Base-by-base conservation (phyloP, 768 basidiomycete species). In the Collybia sordida region DNA sequence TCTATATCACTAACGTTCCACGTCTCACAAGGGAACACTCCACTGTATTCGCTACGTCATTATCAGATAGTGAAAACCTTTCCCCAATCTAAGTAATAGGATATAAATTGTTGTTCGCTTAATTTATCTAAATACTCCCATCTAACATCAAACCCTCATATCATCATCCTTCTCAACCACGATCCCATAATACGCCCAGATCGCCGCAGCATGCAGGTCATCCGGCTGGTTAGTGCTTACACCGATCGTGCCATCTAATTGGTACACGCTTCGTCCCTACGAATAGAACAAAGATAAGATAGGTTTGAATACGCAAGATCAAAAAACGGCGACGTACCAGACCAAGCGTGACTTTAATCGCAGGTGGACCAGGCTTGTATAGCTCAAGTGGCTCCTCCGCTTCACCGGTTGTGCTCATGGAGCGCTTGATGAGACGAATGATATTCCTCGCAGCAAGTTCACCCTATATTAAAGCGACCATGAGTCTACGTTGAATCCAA, bases 281-380 rank as follows among this genome's bases (percentile, higher is more conserved):
- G 72, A 7, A 19, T 77, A 23, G 28, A 25, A 18, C n/a, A 21
- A 38, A 40, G 41, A 15, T 17, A 23, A 12, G 11, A 18, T 7
- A 22, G 18, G 25, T 18, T 22, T 36, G 22, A 38, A 7, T 22
- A n/a, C 25, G 43, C 14, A 40, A 38, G 42, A 25, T 27, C 5
- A 18, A 42, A 52, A 49, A 38, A 19, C 5, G 14, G 21, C 23
- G 0, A 68, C 78, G 55, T 43, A 82, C 80, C 42, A 85, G 54
- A 3, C 84, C 84, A 19, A 86, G 72, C 0, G 84, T 79, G 1
- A 86, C 72, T 59, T 85, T 85, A 68, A 86, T 85, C 15, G 72
- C 80, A 0, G 81, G 79, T 9, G 64, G 55, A 5, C 72, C 67
- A 0, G 82, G 79, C 0, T 44, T 60, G 51, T 84, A 83, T 8